A percentile compares a stretch with the other conserved stretches of the same genome.
Evolutionary conservation across 305 asterid genomes (phyloP).

Genomic region (Fraxinus ornus): DNA sequence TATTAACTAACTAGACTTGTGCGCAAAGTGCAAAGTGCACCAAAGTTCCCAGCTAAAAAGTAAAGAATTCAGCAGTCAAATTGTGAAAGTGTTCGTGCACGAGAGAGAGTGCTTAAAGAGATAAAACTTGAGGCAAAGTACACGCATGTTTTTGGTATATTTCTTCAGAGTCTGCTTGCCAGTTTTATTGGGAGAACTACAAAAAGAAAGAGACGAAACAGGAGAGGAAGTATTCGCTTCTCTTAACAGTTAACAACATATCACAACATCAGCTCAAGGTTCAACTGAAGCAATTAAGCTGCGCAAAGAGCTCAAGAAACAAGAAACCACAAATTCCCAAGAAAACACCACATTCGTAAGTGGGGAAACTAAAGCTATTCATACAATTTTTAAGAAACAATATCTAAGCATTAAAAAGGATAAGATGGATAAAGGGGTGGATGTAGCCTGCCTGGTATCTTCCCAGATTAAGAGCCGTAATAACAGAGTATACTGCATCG

Average conservation of each 20-base stretch:
- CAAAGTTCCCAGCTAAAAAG: too few species aligned
- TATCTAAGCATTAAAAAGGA: neutral
- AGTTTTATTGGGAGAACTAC: neutral
- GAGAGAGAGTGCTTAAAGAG: too few species aligned
- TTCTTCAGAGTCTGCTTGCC: neutral
- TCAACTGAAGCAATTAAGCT: neutral
- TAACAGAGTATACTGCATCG: conserved; percentile 67
- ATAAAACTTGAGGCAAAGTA: too few species aligned
- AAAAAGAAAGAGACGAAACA: neutral
- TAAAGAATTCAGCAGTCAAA: too few species aligned
- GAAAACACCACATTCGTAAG: neutral
- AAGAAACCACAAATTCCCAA: neutral
- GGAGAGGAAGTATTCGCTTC: neutral
- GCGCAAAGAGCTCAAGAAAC: neutral
- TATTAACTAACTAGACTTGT: neutral
- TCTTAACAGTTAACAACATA: neutral
- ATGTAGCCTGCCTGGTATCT: conserved; percentile 65
- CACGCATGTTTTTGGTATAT: too few species aligned
- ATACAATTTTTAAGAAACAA: neutral
- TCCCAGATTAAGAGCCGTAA: conserved; percentile 67
- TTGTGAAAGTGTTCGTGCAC: too few species aligned
- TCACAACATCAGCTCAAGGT: neutral
- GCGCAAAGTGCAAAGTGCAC: neutral
- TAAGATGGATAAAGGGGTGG: neutral
- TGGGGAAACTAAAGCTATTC: conserved; percentile 1